These are phyloP conservation scores for Solanum arcanum DNA, from an alignment of 257 asterid genomes.

Conservation along the genomic window DNA sequence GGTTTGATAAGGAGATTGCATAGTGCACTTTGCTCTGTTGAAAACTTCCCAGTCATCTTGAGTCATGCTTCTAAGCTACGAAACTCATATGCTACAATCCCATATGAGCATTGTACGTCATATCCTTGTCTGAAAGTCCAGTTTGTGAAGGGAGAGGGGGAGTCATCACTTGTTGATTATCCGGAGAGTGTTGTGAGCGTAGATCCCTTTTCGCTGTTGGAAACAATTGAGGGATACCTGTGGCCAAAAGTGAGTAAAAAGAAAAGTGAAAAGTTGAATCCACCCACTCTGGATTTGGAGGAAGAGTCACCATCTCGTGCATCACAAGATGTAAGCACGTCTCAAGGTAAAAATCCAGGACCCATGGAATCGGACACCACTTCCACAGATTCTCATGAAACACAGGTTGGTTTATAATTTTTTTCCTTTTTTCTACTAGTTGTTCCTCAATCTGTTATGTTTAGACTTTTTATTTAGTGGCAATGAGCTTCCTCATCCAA, in stretches of 20 bases:
- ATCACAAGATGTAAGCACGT: constrained; percentile 27
- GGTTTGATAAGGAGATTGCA: constrained; percentile 44
- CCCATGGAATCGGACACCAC: constrained; percentile 17
- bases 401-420: constrained; percentile 24
- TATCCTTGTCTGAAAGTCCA: constrained; percentile 73
- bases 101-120: constrained; percentile 51
- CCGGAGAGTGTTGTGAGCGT: constrained; percentile 47
- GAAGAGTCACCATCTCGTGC: constrained; percentile 22
- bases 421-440: not conserved
- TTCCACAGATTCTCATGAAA: constrained; percentile 17
- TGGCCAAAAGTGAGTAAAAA: constrained; percentile 43
- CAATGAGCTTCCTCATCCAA: not conserved
- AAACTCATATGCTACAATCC: constrained; percentile 70
- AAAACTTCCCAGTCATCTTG: constrained; percentile 66
- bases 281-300: constrained; percentile 12
- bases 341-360: constrained; percentile 27
- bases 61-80: constrained; percentile 34
- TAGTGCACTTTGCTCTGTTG: constrained; percentile 73
- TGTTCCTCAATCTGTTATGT: not conserved
- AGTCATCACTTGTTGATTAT: constrained; percentile 37
- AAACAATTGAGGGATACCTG: constrained; percentile 55
- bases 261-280: constrained; percentile 17
- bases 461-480: not conserved
- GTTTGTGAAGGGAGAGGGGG: constrained; percentile 59
- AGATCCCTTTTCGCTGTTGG: constrained; percentile 76